These are phyloP conservation scores for Paramecium caudatum DNA, from an alignment of 73 alveolate genomes.

Conservation along the genomic window DNA sequence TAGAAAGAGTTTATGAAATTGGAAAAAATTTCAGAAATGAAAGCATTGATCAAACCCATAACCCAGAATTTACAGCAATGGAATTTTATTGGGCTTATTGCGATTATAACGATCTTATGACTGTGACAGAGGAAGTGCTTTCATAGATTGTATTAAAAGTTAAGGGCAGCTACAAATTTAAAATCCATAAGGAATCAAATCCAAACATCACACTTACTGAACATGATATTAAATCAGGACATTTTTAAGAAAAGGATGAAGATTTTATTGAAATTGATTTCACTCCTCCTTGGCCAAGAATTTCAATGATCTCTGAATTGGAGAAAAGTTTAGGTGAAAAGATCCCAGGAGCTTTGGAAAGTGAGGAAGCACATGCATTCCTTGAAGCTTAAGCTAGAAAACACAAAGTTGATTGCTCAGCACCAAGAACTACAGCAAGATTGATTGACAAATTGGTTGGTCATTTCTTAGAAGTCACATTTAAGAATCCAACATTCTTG, in stretches of 20 bases:
- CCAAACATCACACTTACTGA: constrained; percentile 73
- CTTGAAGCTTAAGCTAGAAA: constrained; percentile 88
- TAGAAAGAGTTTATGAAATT: constrained; percentile 99
- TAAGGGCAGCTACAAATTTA: constrained; percentile 94
- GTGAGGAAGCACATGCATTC: constrained; percentile 92
- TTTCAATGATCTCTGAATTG: constrained; percentile 95
- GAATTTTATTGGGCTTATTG: constrained; percentile 99
- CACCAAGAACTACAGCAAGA: constrained; percentile 94
- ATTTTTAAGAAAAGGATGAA: constrained; percentile 82
- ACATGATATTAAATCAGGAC: constrained; percentile 53
- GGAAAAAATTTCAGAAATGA: constrained; percentile 99
- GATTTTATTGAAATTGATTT: constrained; percentile 92
- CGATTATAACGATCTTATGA: constrained; percentile 99
- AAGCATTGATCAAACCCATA: constrained; percentile 99
- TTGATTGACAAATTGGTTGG: constrained; percentile 97
- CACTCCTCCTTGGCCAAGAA: constrained; percentile 98
- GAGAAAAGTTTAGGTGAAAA: constrained; percentile 88
- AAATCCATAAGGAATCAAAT: constrained; percentile 94
- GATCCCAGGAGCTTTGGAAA: constrained; percentile 88
- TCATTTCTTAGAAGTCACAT: constrained; percentile 96
- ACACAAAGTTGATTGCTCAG: constrained; percentile 88
- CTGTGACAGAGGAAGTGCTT: constrained; percentile 95
- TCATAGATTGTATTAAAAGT: constrained; percentile 91
- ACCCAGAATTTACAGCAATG: constrained; percentile 99
- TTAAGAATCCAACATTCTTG: constrained; percentile 97